A percentile compares a stretch with the other conserved stretches of the same genome.
These are phyloP conservation scores for Epichloe coenophiala DNA, from an alignment of 2,329 filamentous ascomycete genomes.

Conservation along the genomic window DNA sequence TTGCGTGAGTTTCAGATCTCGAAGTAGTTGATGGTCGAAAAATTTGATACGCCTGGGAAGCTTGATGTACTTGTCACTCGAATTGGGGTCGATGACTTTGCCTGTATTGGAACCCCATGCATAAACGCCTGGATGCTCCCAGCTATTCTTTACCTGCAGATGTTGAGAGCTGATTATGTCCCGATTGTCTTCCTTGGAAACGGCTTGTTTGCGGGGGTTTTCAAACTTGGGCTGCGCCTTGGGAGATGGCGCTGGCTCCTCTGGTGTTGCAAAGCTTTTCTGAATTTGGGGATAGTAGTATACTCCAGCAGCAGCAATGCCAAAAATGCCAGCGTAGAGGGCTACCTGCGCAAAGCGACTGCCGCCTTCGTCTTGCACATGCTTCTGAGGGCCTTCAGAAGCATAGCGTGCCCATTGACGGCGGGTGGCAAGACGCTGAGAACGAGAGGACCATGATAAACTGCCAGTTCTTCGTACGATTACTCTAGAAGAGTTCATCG, in stretches of 20 bases:
- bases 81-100: slow-evolving; percentile 73
- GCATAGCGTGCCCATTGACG: slow-evolving; percentile 19
- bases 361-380: slow-evolving; percentile 12
- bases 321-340: slow-evolving; percentile 21
- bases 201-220: slow-evolving; percentile 41
- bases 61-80: slow-evolving; percentile 65
- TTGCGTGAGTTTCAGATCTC: slow-evolving; percentile 75
- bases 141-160: slow-evolving; percentile 72
- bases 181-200: slow-evolving; percentile 57
- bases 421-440: slow-evolving; percentile 9
- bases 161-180: slow-evolving; percentile 75
- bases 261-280: slow-evolving; percentile 9
- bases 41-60: slow-evolving; percentile 63
- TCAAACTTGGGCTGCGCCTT: slow-evolving; percentile 54
- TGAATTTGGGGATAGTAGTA: slow-evolving; percentile 25
- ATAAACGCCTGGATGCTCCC: slow-evolving; percentile 76
- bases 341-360: slow-evolving; percentile 9
- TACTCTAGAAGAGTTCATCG: slow-evolving; percentile 19
- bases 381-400: slow-evolving; percentile 11
- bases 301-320: slow-evolving; percentile 23
- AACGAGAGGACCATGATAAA: slow-evolving; percentile 12
- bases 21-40: slow-evolving; percentile 72
- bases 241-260: slow-evolving; percentile 8
- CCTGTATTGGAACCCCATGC: slow-evolving; percentile 85
- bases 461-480: slow-evolving; percentile 16